Evolutionary conservation across 345 rosid species (phyloP).

Genomic region (Populus pruinosa): DNA sequence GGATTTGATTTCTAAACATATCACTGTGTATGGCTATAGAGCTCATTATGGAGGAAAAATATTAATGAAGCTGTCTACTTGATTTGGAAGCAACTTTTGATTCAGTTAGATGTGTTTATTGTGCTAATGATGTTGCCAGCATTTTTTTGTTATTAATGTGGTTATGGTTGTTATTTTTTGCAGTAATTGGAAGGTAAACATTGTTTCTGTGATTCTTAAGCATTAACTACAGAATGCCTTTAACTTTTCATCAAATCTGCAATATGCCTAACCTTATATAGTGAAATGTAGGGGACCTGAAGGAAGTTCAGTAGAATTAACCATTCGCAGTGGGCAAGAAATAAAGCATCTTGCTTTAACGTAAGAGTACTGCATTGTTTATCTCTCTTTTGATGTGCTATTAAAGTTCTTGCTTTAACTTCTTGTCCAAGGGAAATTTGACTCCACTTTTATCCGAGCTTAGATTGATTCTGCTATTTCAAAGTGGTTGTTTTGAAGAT

Average conservation of each 20-base stretch:
- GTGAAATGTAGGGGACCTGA: conserved; percentile 77
- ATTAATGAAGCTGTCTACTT: background rate
- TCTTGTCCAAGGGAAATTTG: background rate
- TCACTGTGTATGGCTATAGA: background rate
- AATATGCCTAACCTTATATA: conserved; percentile 14
- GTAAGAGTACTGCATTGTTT: conserved; percentile 35
- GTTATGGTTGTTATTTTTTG: no score
- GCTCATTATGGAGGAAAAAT: background rate
- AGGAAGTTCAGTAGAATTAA: conserved; percentile 81
- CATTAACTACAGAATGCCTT: no score
- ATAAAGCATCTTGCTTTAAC: conserved; percentile 60
- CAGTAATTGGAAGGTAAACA: no score
- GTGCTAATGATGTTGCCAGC: no score
- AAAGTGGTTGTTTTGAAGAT: background rate
- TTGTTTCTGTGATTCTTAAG: no score
- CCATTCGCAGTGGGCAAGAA: conserved; percentile 69
- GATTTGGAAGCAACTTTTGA: background rate
- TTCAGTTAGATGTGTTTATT: no score
- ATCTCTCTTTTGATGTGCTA: background rate
- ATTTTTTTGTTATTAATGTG: no score
- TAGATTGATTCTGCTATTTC: background rate
- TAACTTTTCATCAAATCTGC: background rate
- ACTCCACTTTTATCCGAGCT: background rate
- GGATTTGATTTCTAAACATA: background rate
- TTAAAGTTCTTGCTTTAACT: background rate